Base-by-base conservation (phyloP, 2,329 filamentous ascomycete species). In the Alternaria atra region DNA sequence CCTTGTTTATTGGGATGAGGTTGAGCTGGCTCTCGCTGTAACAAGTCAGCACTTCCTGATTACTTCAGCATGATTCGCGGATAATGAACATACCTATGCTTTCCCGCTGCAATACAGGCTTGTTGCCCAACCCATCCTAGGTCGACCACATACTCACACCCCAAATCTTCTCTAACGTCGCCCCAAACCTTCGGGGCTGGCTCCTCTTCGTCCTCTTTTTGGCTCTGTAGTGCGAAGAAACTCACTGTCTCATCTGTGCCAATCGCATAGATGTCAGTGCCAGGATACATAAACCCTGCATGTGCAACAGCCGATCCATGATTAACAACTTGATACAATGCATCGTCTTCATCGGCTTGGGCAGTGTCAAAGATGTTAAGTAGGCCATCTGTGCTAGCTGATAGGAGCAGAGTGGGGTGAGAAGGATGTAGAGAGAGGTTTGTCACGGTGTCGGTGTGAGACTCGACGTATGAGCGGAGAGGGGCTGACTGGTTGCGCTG, bases 231-330 rank as follows among this genome's bases (percentile, higher is more conserved):
- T 63, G 89, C 86, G 74, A 93, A 93, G 58, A 93, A 84, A 17
- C 90, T 89, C 64, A 93, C 86, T 60, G 87, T 89, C 81, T 95
- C 92, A 74, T 94, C 92, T 60, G 93, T 91, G 1, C 90, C 92
- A 9, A 94, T 80, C 4, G 90, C 90, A 65, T 88, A 92, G 32
- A 93, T 85, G 39, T 77, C 73, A 2, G 73, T 77, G 39, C 63
- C 64, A 0, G 73, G 73, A 47, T 83, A 87, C 55, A 94, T 81
- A 79, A 93, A 94, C 5, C 88, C 90, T 13, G 91, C 89, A 67
- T 87, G 90, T 76, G 93, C 91, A 65, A 94, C 86, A 0, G 91
- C 92, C 34, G 89, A 87, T 37, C 87, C 85, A 73, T 92, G 90
- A 77, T 94, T 94, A 75, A 94, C 89, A 12, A 92, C 91, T 78